These are phyloP conservation scores for Scheffersomyces titani DNA, from an alignment of 1,139 yeast species.

Conservation along the genomic window DNA sequence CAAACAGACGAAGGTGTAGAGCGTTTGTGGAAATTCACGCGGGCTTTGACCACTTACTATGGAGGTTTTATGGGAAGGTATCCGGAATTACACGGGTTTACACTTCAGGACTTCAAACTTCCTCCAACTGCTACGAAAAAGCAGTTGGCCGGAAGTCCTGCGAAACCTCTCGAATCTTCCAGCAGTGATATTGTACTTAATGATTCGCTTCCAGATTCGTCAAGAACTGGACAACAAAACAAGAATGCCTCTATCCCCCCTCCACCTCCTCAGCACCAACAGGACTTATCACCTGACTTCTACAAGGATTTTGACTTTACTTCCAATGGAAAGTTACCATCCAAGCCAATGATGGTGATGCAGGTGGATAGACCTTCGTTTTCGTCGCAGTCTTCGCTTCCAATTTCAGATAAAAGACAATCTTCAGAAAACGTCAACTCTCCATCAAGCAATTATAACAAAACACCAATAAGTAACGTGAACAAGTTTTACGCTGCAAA, in stretches of 20 bases:
- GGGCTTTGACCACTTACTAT: constrained; percentile 62
- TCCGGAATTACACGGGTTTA: constrained; percentile 55
- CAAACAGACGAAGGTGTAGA: constrained; percentile 69
- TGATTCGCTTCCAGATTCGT: constrained; percentile 27
- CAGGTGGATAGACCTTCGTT: constrained; percentile 21
- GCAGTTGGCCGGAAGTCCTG: constrained; percentile 5
- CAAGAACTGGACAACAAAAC: constrained; percentile 24
- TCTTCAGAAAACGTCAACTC: constrained; percentile 1
- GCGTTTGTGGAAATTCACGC: constrained; percentile 56
- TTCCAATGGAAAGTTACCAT: constrained; percentile 43
- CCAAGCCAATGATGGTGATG: constrained; percentile 45
- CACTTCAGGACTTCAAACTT: constrained; percentile 36
- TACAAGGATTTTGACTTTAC: constrained; percentile 46
- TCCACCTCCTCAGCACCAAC: constrained; percentile 13
- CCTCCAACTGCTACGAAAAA: constrained; percentile 28
- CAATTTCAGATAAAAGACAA: not conserved
- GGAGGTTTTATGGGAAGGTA: constrained; percentile 66
- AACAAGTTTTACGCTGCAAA: not conserved
- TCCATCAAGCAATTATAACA: not conserved
- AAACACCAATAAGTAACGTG: not conserved
- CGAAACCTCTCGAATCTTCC: constrained; percentile 4
- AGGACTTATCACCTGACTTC: constrained; percentile 12
- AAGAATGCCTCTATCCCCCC: constrained; percentile 16
- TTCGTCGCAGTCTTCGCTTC: not conserved
- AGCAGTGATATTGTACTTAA: constrained; percentile 16